phyloP scores from a whole-genome alignment of 306 rosid species.

The Castanea crenata region DNA sequence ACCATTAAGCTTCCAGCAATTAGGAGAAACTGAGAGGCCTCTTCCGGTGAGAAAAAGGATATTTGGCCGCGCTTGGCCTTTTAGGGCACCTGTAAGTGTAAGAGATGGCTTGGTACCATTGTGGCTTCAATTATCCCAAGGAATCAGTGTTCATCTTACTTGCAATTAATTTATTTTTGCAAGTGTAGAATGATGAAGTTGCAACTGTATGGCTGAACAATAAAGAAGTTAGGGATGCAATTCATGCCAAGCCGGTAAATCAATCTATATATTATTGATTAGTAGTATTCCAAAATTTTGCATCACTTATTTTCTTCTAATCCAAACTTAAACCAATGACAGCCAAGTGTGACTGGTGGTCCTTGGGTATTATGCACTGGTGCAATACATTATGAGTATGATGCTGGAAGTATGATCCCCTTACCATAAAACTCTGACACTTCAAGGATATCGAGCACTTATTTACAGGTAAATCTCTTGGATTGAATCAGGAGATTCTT shows the following conservation, averaged over 20 bases:
- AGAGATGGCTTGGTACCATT: slow-evolving; percentile 52
- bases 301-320: too few species aligned
- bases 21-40: slow-evolving; percentile 56
- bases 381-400: slow-evolving; percentile 25
- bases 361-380: slow-evolving; percentile 58
- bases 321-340: background rate
- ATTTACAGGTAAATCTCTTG: slow-evolving; percentile 47
- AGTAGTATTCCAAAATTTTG: too few species aligned
- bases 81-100: slow-evolving; percentile 45
- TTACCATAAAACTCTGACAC: slow-evolving; percentile 61
- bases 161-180: background rate
- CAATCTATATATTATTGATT: too few species aligned
- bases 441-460: slow-evolving; percentile 51
- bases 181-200: slow-evolving; percentile 54
- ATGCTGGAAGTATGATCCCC: slow-evolving; percentile 83
- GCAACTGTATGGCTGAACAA: slow-evolving; percentile 64
- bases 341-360: slow-evolving; percentile 61
- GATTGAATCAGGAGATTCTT: too few species aligned
- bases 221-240: slow-evolving; percentile 54
- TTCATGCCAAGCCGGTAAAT: slow-evolving; percentile 56
- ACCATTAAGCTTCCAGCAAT: slow-evolving; percentile 58
- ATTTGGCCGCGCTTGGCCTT: slow-evolving; percentile 86
- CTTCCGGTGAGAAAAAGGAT: slow-evolving; percentile 62
- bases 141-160: slow-evolving; percentile 3
- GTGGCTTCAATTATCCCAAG: slow-evolving; percentile 52